phyloP scores from a whole-genome alignment of 192 early-diverging fungal species.

The Pecoramyces ruminantium region DNA sequence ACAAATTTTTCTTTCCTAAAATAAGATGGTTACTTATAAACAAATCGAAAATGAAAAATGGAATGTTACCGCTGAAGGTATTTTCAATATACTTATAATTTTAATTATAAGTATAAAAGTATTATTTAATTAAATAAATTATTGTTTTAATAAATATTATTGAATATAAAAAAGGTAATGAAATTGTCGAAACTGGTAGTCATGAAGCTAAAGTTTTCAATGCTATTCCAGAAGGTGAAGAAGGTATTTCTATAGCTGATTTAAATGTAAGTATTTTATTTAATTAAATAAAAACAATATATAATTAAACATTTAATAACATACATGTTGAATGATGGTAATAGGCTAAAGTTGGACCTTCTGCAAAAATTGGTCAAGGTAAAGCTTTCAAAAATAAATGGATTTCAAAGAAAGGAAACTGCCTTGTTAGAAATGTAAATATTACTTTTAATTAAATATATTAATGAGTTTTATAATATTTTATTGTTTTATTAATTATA shows the following conservation, averaged over 20 bases:
- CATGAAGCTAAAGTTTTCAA: conserved; percentile 88
- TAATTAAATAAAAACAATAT: conserved; percentile 3
- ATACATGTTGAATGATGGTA: no score
- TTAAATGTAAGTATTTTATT: conserved; percentile 36
- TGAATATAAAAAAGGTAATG: conserved; percentile 7
- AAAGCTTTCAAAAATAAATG: conserved; percentile 96
- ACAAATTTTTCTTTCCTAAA: no score
- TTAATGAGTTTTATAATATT: no score
- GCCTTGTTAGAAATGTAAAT: conserved; percentile 36
- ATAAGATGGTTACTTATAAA: conserved; percentile 62
- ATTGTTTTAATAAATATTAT: no score
- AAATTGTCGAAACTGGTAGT: conserved; percentile 69
- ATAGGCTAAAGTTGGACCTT: conserved; percentile 29
- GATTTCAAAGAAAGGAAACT: conserved; percentile 64
- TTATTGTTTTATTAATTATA: no score
- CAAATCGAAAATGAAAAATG: conserved; percentile 64
- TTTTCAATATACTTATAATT: no score
- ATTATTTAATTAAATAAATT: no score
- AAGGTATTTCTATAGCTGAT: conserved; percentile 74
- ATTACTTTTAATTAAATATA: neutral
- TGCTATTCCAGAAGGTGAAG: conserved; percentile 57
- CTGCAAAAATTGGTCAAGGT: conserved; percentile 83
- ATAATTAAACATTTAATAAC: neutral
- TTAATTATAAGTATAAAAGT: no score
- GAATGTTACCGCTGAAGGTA: conserved; percentile 74